phyloP scores from a whole-genome alignment of 2,329 filamentous ascomycete genomes.

The Aspergillus quadrilineatus region DNA sequence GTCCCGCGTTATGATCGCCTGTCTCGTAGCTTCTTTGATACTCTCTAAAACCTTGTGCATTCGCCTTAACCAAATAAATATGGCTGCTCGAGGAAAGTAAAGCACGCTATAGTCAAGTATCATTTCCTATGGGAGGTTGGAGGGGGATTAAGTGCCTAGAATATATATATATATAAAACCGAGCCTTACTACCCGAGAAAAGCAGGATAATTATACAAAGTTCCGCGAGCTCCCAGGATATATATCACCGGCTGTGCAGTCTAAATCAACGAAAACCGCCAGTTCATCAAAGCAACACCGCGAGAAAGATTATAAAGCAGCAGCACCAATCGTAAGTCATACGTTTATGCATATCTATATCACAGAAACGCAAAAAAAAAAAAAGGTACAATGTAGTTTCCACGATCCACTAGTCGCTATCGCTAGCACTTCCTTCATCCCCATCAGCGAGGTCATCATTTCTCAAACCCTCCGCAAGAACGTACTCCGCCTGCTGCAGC shows the following conservation, averaged over 20 bases:
- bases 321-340: constrained; percentile 17
- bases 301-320: neutral
- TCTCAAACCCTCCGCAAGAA: constrained; percentile 46
- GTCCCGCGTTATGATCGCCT: neutral
- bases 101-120: too few species aligned
- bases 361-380: neutral
- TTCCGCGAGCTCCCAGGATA: too few species aligned
- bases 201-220: too few species aligned
- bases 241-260: too few species aligned
- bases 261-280: neutral
- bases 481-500: constrained; percentile 48
- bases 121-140: too few species aligned
- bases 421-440: constrained; percentile 42
- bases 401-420: constrained; percentile 34
- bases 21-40: neutral
- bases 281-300: neutral
- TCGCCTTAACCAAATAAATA: neutral
- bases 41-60: neutral
- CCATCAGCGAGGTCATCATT: constrained; percentile 33
- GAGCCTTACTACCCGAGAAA: too few species aligned
- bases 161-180: too few species aligned
- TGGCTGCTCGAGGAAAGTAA: neutral
- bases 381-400: neutral
- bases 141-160: too few species aligned
- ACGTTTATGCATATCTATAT: constrained; percentile 19